Conservation (phyloP, 1,139 yeast species). For the Suhomyces maxii region DNA sequence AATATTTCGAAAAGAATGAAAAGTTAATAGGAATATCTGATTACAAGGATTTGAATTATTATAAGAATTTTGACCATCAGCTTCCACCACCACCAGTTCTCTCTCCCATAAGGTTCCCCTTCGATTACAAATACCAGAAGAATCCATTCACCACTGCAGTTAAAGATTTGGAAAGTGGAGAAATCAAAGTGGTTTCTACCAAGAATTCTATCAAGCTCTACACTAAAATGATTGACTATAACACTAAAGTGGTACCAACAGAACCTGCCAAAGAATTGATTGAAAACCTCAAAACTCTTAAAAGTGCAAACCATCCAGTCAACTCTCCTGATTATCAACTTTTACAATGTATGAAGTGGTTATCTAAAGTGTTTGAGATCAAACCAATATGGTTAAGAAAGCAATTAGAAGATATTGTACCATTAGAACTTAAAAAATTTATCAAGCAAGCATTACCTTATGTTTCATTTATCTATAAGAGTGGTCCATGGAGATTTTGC, state of each 20-base stretch:
- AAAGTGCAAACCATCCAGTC: constrained; percentile 21
- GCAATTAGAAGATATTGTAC: constrained; percentile 63
- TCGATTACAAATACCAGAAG: constrained; percentile 51
- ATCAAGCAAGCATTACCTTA: constrained; percentile 80
- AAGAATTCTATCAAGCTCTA: constrained; percentile 44
- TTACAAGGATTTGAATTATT: constrained; percentile 25
- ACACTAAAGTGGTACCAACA: constrained; percentile 29
- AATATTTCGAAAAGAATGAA: constrained; percentile 41
- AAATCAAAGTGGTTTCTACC: constrained; percentile 41
- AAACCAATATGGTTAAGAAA: constrained; percentile 89
- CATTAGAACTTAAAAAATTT: constrained; percentile 49
- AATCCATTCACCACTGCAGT: constrained; percentile 54
- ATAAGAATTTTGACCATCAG: constrained; percentile 53
- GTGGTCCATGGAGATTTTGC: constrained; percentile 97
- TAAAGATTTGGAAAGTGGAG: constrained; percentile 67
- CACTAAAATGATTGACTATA: constrained; percentile 44
- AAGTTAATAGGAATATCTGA: constrained; percentile 35
- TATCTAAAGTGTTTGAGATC: constrained; percentile 55
- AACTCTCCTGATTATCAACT: constrained; percentile 33
- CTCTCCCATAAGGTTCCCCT: constrained; percentile 74
- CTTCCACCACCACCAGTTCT: constrained; percentile 87
- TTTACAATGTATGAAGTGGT: constrained; percentile 51
- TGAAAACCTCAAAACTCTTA: constrained; percentile 32
- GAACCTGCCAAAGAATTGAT: constrained; percentile 40
- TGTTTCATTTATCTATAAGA: constrained; percentile 74